A percentile compares a stretch with the other conserved stretches of the same genome.
These are phyloP conservation scores for Rhododendron kiyosumense DNA, from an alignment of 148 eudicot genomes.

Conservation along the genomic window DNA sequence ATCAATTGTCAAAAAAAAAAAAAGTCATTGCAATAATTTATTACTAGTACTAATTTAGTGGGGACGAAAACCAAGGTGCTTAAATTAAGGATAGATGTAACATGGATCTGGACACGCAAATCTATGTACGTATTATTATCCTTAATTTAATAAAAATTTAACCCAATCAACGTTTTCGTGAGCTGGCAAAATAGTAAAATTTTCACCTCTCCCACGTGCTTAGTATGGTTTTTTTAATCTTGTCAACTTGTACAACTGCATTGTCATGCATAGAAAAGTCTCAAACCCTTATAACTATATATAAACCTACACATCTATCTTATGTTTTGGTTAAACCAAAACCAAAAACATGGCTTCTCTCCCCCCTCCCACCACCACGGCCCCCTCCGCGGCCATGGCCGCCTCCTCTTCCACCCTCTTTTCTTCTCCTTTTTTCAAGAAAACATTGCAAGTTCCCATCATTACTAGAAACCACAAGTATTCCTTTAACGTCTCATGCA, in stretches of 20 bases:
- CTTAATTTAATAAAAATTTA: no score
- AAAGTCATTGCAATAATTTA: neutral
- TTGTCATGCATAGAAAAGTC: neutral
- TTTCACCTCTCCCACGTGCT: neutral
- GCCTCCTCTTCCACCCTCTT: neutral
- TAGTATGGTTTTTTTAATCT: neutral
- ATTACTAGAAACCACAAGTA: conserved; percentile 6
- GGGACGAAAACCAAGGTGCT: neutral
- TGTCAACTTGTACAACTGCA: neutral
- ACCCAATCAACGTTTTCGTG: neutral
- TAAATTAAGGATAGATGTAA: neutral
- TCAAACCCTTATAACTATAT: neutral
- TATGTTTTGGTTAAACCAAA: neutral
- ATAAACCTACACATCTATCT: neutral
- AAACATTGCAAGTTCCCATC: conserved; percentile 15
- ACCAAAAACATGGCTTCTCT: conserved; percentile 23
- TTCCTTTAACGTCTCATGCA: conserved; percentile 31
- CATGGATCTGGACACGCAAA: neutral
- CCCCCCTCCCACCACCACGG: conserved; percentile 8
- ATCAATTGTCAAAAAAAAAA: no score
- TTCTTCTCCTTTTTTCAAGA: neutral
- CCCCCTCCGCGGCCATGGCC: neutral
- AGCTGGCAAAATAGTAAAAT: neutral
- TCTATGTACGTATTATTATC: no score
- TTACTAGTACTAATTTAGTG: no score